phyloP scores from a whole-genome alignment of 768 basidiomycete species.

The Pleurotus tuoliensis region DNA sequence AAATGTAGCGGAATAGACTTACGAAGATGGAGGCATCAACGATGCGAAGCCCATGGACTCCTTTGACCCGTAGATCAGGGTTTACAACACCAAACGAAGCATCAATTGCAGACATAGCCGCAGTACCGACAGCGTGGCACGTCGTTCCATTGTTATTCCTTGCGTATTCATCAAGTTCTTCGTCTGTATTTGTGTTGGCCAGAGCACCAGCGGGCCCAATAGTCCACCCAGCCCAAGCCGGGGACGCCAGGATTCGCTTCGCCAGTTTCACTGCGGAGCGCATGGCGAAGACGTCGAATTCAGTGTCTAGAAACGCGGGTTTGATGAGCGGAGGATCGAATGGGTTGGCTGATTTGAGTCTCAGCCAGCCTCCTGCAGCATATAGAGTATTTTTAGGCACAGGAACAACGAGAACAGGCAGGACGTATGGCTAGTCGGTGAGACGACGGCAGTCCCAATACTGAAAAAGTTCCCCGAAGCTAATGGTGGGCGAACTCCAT shows the following conservation, averaged over 20 bases:
- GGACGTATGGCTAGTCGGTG: slow-evolving; percentile 31
- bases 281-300: slow-evolving; percentile 26
- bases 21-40: neutral
- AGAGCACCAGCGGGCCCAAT: slow-evolving; percentile 14
- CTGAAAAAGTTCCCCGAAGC: slow-evolving; percentile 27
- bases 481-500: slow-evolving; percentile 9
- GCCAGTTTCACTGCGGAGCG: slow-evolving; percentile 18
- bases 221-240: slow-evolving; percentile 24
- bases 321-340: slow-evolving; percentile 48
- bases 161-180: slow-evolving; percentile 19
- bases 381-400: neutral
- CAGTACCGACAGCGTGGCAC: slow-evolving; percentile 30
- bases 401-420: neutral
- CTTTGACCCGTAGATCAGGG: slow-evolving; percentile 32
- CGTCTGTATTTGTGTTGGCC: slow-evolving; percentile 21
- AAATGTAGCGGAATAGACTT: neutral
- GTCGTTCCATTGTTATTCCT: slow-evolving; percentile 18
- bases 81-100: slow-evolving; percentile 32
- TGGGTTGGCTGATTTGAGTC: slow-evolving; percentile 37
- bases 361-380: slow-evolving; percentile 30
- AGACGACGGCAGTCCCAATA: slow-evolving; percentile 21
- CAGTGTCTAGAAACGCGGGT: slow-evolving; percentile 36
- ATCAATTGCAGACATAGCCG: slow-evolving; percentile 25
- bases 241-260: slow-evolving; percentile 20
- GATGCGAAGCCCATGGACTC: slow-evolving; percentile 6